Base-by-base conservation (phyloP, 495 filamentous ascomycete genomes). In the Penicillium salamii region DNA sequence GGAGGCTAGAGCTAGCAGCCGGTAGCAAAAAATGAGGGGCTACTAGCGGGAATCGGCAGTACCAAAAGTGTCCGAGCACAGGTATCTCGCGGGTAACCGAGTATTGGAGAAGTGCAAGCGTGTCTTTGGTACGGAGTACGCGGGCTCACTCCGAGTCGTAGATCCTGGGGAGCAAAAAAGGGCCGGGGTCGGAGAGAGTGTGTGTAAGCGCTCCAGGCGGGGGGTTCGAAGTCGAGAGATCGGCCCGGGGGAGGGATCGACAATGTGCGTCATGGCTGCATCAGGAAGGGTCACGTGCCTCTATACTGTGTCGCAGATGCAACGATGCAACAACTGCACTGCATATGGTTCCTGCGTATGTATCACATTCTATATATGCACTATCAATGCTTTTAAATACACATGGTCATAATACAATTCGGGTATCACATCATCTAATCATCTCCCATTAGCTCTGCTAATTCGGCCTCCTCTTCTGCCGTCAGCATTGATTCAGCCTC, bases 371-470 rank as follows among this genome's bases (percentile, higher is more conserved):
- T 20, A 29, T 42, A 12, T 42, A 9, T 26, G 29, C 42, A 34
- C 19, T 18, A 18, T 39, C 21, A 7, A 37, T 37, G 4, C 12
- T 8, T 19, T 26, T 40, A 48, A 32, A 13, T 23, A 31, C 8
- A 48, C 17, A 48, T 40, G n/a, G 9, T 40, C 18, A 21, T 34
- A 48, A 44, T 23, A 53, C 5, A 45, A 52, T 5, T 18, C 24
- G 39, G 55, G 55, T 56, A 61, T 61, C 50, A 50, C 14, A 51
- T 21, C 24, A 23, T 58, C 50, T 62, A 59, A 48, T 66, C 61
- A 41, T 90, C 86, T 44, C 80, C 89, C 90, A 97, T 90, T 57
- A 96, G 70, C 49, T 88, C 91, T 19, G 89, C 90, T 51, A 96
- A 71, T 66, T 95, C 91, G 14, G 83, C 83, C 61, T 97, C 89